These are phyloP conservation scores for Globisporangium ultimum DNA, from an alignment of 352 stramenopile genomes.

Conservation along the genomic window DNA sequence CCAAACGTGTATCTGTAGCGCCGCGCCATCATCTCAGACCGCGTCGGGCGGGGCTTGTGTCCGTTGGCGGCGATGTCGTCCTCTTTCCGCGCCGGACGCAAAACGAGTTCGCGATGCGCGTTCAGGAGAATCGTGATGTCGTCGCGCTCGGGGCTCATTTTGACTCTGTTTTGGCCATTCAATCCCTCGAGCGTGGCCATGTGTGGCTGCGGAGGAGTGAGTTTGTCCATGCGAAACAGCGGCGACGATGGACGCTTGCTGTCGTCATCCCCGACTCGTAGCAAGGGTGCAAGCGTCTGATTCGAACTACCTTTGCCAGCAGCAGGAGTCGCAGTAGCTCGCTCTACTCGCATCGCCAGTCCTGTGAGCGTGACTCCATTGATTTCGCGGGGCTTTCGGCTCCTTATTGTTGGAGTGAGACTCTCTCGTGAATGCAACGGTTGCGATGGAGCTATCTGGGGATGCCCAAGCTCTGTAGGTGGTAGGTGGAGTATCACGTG, in stretches of 20 bases:
- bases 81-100: constrained; percentile 29
- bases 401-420: constrained; percentile 2
- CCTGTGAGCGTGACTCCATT: background rate
- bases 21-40: constrained; percentile 60
- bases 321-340: no score
- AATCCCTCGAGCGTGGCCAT: background rate
- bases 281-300: no score
- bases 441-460: no score
- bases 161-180: background rate
- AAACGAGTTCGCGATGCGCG: constrained; percentile 29
- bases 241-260: constrained; percentile 7
- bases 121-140: constrained; percentile 58
- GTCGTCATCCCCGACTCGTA: background rate
- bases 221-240: constrained; percentile 11
- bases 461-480: background rate
- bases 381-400: background rate
- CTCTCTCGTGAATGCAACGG: background rate
- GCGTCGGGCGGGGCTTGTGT: constrained; percentile 17
- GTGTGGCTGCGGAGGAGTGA: background rate
- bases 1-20: constrained; percentile 45
- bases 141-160: constrained; percentile 5
- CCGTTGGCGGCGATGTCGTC: constrained; percentile 9
- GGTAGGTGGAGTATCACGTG: background rate
- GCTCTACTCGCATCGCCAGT: constrained; percentile 7
- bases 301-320: no score